Base-by-base conservation (phyloP, 2,329 filamentous ascomycete genomes). In the Talaromyces sp. region DNA sequence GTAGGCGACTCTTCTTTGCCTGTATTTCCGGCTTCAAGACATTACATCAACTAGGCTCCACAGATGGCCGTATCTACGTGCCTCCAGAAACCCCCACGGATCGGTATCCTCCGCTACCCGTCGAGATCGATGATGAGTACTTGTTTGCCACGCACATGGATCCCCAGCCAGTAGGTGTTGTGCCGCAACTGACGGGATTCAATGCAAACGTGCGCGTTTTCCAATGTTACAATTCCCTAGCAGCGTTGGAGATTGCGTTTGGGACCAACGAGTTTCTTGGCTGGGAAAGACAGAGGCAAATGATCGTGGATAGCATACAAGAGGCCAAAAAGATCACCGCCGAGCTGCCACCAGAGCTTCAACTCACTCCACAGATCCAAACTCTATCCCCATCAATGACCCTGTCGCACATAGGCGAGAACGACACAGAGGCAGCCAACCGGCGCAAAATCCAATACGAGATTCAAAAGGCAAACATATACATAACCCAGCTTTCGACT, bases 391-490 rank as follows among this genome's bases (percentile, higher is more conserved):
- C 17, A 57, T 72, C 43, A 68, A 72, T n/a, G 50, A 55, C 61
- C 46, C 17, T 66, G 64, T 21, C 50, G 46, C 24, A 50, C 50
- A 11, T 21, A 10, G 56, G 52, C 21, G 31, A 41, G 50, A 55
- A 51, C 29, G 48, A 51, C n/a, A 35, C 41, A 11, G 56, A 61
- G 8, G 41, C 48, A 12, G 41, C 48, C 27, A 66, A 71, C 55
- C 68, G 68, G 29, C 72, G 71, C 11, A 65, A 68, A 5, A 77
- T 92, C 4, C 90, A 94, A 70, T 91, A 88, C 65, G 92, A 96
- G 74, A 94, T 96, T 31, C 91, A 96, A 72, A 96, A 95, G 71
- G 90, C 91, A 7, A 96, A 96, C 72, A 90, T 96, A 43, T 91
- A 93, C 69, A 86, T 88, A 2, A 93, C 88, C 6, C 88, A 92